Evolutionary conservation across 805 yeast species (phyloP).

Genomic region (Scheffersomyces amazonensis): DNA sequence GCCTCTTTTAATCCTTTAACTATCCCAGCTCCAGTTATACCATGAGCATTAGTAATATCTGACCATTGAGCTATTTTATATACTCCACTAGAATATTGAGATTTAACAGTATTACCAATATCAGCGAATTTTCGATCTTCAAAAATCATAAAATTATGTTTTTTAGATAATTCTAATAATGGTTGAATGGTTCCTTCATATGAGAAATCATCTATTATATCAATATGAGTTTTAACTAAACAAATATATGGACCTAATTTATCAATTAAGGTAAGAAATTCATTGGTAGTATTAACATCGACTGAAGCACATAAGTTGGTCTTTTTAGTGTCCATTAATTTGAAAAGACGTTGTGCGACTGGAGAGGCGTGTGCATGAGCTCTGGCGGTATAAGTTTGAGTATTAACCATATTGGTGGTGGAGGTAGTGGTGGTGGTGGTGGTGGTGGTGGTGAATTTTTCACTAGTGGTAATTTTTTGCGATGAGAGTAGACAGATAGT

Average conservation of each 20-base stretch:
- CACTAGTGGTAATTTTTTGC: no score
- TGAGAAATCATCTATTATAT: constrained; percentile 84
- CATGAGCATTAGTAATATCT: constrained; percentile 96
- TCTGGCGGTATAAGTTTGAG: constrained; percentile 58
- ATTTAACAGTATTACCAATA: constrained; percentile 94
- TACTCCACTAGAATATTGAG: constrained; percentile 89
- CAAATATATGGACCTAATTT: constrained; percentile 88
- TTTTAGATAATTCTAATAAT: constrained; percentile 64
- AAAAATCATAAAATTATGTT: constrained; percentile 86
- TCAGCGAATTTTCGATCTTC: constrained; percentile 99
- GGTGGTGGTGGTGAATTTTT: no score
- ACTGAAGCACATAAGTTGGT: constrained; percentile 93
- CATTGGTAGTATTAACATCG: constrained; percentile 79
- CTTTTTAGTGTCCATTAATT: constrained; percentile 73
- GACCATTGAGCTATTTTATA: constrained; percentile 92
- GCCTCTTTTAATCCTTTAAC: constrained; percentile 86
- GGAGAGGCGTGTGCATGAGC: constrained; percentile 72
- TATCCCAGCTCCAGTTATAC: constrained; percentile 93
- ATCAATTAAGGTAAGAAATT: constrained; percentile 70
- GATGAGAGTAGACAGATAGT: no score
- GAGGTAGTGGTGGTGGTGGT: no score
- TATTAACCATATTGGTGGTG: constrained; percentile 21
- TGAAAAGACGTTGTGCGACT: constrained; percentile 71
- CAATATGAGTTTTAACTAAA: constrained; percentile 91
- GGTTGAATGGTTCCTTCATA: constrained; percentile 80